Conservation (phyloP, 371 early-diverging fungal species). For the Mucor velutinosus region DNA sequence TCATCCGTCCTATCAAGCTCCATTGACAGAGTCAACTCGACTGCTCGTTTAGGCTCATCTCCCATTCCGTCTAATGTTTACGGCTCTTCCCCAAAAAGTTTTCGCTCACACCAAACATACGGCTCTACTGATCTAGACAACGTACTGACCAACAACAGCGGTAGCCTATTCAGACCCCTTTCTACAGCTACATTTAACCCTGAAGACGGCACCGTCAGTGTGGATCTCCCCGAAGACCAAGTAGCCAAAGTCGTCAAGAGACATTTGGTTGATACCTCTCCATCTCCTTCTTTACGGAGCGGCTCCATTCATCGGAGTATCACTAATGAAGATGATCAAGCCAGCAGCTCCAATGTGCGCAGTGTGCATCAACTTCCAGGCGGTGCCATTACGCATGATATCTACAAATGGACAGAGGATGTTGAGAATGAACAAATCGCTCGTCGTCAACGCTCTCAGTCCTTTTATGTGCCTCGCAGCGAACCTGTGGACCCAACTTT, state of each 20-base stretch:
- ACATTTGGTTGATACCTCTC: conserved; percentile 61
- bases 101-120: conserved; percentile 30
- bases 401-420: conserved; percentile 61
- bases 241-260: conserved; percentile 70
- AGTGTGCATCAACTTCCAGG: conserved; percentile 53
- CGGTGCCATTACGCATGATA: conserved; percentile 60
- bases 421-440: conserved; percentile 37
- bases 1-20: conserved; percentile 30
- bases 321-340: conserved; percentile 16
- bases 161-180: conserved; percentile 33
- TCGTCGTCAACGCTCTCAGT: conserved; percentile 42
- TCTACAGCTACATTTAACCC: conserved; percentile 41
- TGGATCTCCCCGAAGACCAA: conserved; percentile 64
- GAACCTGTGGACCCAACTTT: conserved; percentile 41
- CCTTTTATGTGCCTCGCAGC: conserved; percentile 36
- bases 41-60: conserved; percentile 40
- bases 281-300: conserved; percentile 29
- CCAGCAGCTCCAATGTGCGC: conserved; percentile 5
- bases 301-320: conserved; percentile 22
- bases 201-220: conserved; percentile 44
- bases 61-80: conserved; percentile 23
- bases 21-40: conserved; percentile 33
- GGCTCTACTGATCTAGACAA: conserved; percentile 42
- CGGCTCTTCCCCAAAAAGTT: conserved; percentile 33
- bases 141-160: conserved; percentile 29